Evolutionary conservation across 441 rosid species (phyloP).

Genomic region (Hura crepitans): DNA sequence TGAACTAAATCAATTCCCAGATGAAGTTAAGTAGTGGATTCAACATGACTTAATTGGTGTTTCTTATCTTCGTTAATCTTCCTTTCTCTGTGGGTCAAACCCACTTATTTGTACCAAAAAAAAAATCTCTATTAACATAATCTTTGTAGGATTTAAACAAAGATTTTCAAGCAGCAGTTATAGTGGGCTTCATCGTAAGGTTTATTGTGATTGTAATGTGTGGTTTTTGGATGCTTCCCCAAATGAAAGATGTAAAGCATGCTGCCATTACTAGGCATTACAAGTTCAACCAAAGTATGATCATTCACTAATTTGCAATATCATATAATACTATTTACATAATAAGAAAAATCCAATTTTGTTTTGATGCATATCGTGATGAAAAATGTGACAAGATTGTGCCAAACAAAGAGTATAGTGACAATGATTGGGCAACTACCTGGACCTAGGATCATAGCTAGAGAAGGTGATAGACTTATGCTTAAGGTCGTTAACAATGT

Average conservation of each 20-base stretch:
- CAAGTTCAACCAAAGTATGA: slow-evolving; percentile 37
- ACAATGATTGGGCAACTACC: slow-evolving; percentile 47
- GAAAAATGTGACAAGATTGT: slow-evolving; percentile 42
- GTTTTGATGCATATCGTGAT: slow-evolving; percentile 30
- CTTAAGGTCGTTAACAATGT: slow-evolving; percentile 42
- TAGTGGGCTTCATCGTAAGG: not conserved
- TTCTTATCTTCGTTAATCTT: too few species aligned
- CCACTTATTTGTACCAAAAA: too few species aligned
- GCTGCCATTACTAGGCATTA: slow-evolving; percentile 41
- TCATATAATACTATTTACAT: too few species aligned
- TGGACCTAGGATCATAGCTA: slow-evolving; percentile 40
- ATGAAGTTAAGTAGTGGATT: too few species aligned
- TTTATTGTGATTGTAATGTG: slow-evolving; percentile 13
- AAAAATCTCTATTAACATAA: too few species aligned
- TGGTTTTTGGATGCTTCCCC: slow-evolving; percentile 26
- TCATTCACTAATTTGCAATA: not conserved
- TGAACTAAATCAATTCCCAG: too few species aligned
- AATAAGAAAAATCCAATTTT: too few species aligned
- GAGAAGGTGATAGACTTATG: slow-evolving; percentile 47
- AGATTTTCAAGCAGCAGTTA: too few species aligned
- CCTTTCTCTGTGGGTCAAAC: too few species aligned
- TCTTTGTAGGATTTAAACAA: too few species aligned
- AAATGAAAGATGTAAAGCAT: slow-evolving; percentile 30
- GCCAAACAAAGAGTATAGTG: slow-evolving; percentile 42
- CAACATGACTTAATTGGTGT: too few species aligned